Percentiles rank a stretch among this genome's conserved stretches.
phyloP scores from a whole-genome alignment of 2,329 filamentous ascomycete species.

The Pseudogymnoascus sp. region DNA sequence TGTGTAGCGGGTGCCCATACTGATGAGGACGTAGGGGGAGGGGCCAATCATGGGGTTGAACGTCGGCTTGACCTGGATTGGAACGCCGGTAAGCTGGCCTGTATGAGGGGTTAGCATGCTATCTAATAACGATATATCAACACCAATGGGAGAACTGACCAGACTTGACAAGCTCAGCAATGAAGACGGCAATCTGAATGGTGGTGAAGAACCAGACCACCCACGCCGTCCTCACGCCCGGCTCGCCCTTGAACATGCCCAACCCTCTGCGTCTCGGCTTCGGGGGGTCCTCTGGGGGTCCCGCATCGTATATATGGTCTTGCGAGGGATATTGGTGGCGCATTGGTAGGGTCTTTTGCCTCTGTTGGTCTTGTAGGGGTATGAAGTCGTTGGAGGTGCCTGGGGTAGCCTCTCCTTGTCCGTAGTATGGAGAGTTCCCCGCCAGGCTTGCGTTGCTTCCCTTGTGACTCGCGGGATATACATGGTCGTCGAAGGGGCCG shows the following conservation, averaged over 20 bases:
- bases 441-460: background rate
- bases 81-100: constrained; percentile 69
- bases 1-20: constrained; percentile 89
- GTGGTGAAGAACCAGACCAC: constrained; percentile 74
- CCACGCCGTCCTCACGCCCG: constrained; percentile 52
- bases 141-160: constrained; percentile 44
- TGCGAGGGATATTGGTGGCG: constrained; percentile 30
- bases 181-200: constrained; percentile 77
- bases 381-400: constrained; percentile 43
- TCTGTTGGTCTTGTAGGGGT: constrained; percentile 46
- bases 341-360: constrained; percentile 26
- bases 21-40: constrained; percentile 82
- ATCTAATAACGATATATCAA: constrained; percentile 14
- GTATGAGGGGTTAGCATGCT: constrained; percentile 4
- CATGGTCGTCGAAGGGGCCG: constrained; percentile 60
- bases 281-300: constrained; percentile 27
- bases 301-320: constrained; percentile 57
- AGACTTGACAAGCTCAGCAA: constrained; percentile 79
- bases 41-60: constrained; percentile 99
- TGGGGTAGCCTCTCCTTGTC: constrained; percentile 33
- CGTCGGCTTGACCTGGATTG: constrained; percentile 51
- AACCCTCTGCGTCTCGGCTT: constrained; percentile 41
- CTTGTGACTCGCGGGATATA: constrained; percentile 42
- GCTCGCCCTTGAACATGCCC: constrained; percentile 42
- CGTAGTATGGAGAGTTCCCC: constrained; percentile 51